Evolutionary conservation across 83 land plant genomes (phyloP), one percentile per base, ranked within the genome.

Genomic region (Thuja plicata): DNA sequence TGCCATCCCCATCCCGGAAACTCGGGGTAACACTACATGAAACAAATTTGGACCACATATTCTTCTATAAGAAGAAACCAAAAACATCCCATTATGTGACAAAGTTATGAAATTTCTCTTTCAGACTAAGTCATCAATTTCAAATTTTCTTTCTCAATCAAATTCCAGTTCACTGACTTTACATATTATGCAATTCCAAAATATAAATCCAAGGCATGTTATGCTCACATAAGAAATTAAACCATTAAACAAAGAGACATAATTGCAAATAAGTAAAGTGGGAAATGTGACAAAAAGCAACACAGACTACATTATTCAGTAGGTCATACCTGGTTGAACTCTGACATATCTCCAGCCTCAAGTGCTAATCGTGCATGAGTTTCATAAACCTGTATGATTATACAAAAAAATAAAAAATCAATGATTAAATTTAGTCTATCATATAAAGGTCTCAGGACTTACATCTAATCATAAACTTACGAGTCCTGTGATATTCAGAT

Each of bases 291-390:
- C 24, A 6, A 27, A 43, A 45, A 17, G 8, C 27, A 82, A 24
- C 3, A 76, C 17, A 3, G 17, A 30, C 3, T 82, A 82, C 50
- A 45, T 6, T 24, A 82, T 2, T 27, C 30, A 80, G 19, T 43
- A 38, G 13, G 10, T 35, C n/a, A 3, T 84, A 96, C 98, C 99
- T 97, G 99, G 89, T 98, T 98, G 89, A 91, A 98, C 84, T 98
- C 99, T 16, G 99, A 96, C 84, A 98, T 87, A 88, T 98, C 99
- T 27, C 99, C 99, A 87, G 95, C 94, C 91, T 94, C 97, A 46
- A 98, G 84, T 15, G 99, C 99, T 86, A 97, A 88, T 88, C 99
- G 93, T 81, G 96, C 99, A 96, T 98, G 99, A 60, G 99, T 94
- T 91, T 98, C 99, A 91, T 98, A 98, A 1, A 98, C 99, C 99